These are phyloP conservation scores for Melaleuca alternifolia DNA, from an alignment of 345 rosid species.

Conservation along the genomic window DNA sequence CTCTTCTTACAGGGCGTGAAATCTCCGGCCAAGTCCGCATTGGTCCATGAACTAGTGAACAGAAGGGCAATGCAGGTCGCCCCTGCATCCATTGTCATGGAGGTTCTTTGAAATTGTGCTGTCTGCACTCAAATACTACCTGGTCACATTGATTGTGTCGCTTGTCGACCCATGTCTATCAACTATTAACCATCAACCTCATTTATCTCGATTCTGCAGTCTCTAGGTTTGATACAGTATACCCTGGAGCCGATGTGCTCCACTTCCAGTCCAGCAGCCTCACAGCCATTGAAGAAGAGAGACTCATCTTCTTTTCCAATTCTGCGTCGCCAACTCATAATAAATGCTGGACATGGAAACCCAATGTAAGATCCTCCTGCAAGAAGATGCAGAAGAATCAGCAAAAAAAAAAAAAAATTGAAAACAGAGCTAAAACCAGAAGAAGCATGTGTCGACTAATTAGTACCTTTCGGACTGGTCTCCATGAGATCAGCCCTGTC, in stretches of 20 bases:
- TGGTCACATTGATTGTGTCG: background rate
- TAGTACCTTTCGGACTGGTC: conserved; percentile 15
- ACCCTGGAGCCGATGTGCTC: conserved; percentile 71
- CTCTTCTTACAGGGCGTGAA: background rate
- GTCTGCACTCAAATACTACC: background rate
- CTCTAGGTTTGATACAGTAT: conserved; percentile 40
- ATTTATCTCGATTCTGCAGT: background rate
- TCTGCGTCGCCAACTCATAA: conserved; percentile 93
- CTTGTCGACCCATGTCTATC: background rate
- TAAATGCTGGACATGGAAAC: conserved; percentile 49
- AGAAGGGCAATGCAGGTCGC: background rate
- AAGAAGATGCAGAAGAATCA: background rate
- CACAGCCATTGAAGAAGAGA: conserved; percentile 69
- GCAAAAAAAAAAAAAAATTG: background rate
- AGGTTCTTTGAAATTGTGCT: background rate
- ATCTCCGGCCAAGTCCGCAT: background rate
- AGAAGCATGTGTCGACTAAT: background rate
- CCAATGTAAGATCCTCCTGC: conserved; percentile 15
- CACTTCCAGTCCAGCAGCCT: conserved; percentile 61
- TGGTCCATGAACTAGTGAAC: background rate
- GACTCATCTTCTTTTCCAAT: conserved; percentile 89
- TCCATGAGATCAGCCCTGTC: conserved; percentile 7
- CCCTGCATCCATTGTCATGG: background rate
- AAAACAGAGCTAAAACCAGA: background rate
- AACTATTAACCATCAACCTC: background rate